Base-by-base conservation (phyloP, 1,284 basidiomycete genomes). In the Trichosporon ovoides region DNA sequence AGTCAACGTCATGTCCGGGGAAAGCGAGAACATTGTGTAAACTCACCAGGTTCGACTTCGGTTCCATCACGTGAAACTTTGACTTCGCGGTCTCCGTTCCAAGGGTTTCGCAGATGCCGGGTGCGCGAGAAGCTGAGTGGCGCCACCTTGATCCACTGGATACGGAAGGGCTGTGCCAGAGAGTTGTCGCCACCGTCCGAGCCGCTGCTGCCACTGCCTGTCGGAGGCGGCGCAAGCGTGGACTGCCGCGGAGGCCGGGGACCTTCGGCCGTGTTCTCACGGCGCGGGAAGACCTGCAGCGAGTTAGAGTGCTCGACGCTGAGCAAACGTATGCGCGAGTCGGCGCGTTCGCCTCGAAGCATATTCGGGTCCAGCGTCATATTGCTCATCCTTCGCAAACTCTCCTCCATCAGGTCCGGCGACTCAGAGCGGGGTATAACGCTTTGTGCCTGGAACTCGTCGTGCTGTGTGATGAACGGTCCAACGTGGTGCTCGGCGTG, bases 61-160 rank as follows among this genome's bases (percentile, higher is more conserved):
- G 92, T 95, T 13, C 92, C 92, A 70, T 96, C 92, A 55, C 91
- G 81, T 12, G 90, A 95, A 11, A 93, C 87, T 80, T 94, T 95
- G 63, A 95, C 84, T 72, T 95, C 91, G 51, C 88, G 81, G 62
- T 89, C 89, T 68, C 91, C 86, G 65, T 95, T 94, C 93, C 92
- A 96, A 0, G 89, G 88, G 69, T 96, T 96, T 38, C 91, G 85
- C 54, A 95, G 75, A 69, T 91, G 87, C 43, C 86, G 82, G 28
- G 88, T 88, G 52, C 83, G 83, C 64, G 81, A 80, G 76, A 96
- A 95, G 1, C 89, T 85, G n/a, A 96, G 74, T 4, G 83, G 82
- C 7, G 83, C 79, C 0, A 85, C 87, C 63, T 83, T 83, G 53
- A 94, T 70, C 94, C 94, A 98, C 67, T 93, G 83, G 24, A 98